phyloP scores from a whole-genome alignment of 768 basidiomycete species.

The Amanita exitialis region DNA sequence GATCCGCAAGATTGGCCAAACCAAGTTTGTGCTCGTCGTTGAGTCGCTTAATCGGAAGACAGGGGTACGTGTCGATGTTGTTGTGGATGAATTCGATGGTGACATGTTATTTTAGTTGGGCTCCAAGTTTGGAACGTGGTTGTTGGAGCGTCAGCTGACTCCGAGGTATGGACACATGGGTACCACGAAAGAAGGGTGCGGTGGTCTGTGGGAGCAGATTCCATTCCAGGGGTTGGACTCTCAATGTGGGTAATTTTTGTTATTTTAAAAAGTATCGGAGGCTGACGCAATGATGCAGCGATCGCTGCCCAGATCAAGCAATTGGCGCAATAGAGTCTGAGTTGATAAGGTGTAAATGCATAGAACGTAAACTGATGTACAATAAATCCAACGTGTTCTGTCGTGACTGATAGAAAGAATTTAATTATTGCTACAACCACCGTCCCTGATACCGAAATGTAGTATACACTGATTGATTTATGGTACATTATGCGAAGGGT shows the following conservation, averaged over 20 bases:
- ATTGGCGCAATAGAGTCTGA: conserved; percentile 22
- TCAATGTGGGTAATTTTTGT: conserved; percentile 41
- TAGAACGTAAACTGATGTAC: background rate
- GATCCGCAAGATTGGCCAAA: conserved; percentile 61
- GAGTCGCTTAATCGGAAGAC: conserved; percentile 88
- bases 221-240: conserved; percentile 75
- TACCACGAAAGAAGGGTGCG: conserved; percentile 58
- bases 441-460: too few relatives aligned
- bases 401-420: background rate
- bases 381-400: too few relatives aligned
- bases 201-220: conserved; percentile 79
- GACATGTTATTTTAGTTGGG: conserved; percentile 38
- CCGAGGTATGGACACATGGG: conserved; percentile 81
- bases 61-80: conserved; percentile 32
- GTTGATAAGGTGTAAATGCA: background rate
- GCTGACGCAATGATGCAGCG: conserved; percentile 23
- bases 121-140: conserved; percentile 79
- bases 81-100: background rate
- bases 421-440: too few relatives aligned
- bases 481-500: background rate
- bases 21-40: conserved; percentile 73
- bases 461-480: background rate
- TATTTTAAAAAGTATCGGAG: conserved; percentile 3
- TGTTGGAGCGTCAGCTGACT: conserved; percentile 71
- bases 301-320: conserved; percentile 41